Evolutionary conservation across 2,329 filamentous ascomycete species (phyloP).

Genomic region (Mollisiaceae sp.): DNA sequence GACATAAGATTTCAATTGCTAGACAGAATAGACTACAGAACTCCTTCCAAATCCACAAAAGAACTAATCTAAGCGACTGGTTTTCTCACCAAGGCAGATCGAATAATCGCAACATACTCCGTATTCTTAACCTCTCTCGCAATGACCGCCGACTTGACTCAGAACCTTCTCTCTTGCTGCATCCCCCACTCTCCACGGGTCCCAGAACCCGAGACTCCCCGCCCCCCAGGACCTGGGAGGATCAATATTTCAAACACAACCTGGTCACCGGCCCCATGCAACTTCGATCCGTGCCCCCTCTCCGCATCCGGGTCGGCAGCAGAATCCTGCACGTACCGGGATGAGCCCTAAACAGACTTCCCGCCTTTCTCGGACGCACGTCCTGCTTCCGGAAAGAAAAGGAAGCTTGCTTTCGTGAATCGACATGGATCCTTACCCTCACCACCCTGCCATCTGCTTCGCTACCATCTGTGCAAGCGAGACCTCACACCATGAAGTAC

Average conservation of each 20-base stretch:
- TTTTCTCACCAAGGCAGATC: too few relatives aligned
- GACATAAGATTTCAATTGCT: too few relatives aligned
- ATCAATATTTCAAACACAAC: too few relatives aligned
- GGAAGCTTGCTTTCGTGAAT: neutral
- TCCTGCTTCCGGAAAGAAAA: neutral
- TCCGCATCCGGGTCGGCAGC: conserved; percentile 1
- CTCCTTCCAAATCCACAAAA: too few relatives aligned
- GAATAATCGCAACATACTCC: neutral
- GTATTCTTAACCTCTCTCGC: neutral
- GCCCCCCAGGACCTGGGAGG: too few relatives aligned
- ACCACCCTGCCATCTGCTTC: too few relatives aligned
- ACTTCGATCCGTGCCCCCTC: neutral
- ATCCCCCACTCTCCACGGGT: neutral
- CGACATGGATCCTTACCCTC: neutral
- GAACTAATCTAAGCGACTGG: too few relatives aligned
- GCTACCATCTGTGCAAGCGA: neutral
- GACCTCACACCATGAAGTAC: neutral
- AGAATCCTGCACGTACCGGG: neutral
- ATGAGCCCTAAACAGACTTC: neutral
- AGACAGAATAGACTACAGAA: too few relatives aligned
- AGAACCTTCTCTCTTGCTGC: neutral
- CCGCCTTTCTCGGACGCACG: neutral
- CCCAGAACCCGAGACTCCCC: neutral
- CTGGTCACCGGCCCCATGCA: neutral
- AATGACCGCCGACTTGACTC: neutral